A percentile compares a stretch with the other conserved stretches of the same genome.
Evolutionary conservation across 2,329 filamentous ascomycete genomes (phyloP).

Genomic region (Hymenoscyphus infarciens): DNA sequence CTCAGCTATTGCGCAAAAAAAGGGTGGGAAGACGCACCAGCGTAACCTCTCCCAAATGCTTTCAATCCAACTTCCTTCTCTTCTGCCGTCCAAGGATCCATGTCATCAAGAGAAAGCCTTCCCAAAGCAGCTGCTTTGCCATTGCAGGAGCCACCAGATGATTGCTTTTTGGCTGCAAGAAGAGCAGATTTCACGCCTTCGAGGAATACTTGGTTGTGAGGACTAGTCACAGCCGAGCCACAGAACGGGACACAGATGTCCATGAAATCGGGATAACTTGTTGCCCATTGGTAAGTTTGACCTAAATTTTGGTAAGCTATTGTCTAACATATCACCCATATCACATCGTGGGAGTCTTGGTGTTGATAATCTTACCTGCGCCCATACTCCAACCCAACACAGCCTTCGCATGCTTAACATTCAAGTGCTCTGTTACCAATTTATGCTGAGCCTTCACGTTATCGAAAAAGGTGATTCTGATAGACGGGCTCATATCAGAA

Average conservation of each 20-base stretch:
- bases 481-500: conserved; percentile 54
- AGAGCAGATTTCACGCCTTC: conserved; percentile 60
- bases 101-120: conserved; percentile 30
- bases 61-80: conserved; percentile 58
- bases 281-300: conserved; percentile 55
- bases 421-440: conserved; percentile 61
- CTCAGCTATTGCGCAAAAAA: neutral
- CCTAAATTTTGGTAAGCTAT: neutral
- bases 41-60: conserved; percentile 71
- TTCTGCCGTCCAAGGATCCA: conserved; percentile 48
- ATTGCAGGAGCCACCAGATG: conserved; percentile 49
- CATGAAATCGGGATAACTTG: conserved; percentile 53
- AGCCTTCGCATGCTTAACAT: conserved; percentile 55
- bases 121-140: conserved; percentile 40
- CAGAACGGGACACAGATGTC: conserved; percentile 65
- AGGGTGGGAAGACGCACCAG: conserved; percentile 44
- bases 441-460: conserved; percentile 65
- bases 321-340: neutral
- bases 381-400: conserved; percentile 72
- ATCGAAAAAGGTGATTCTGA: conserved; percentile 61
- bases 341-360: too few species aligned
- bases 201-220: conserved; percentile 67
- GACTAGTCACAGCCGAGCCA: conserved; percentile 57
- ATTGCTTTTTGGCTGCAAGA: conserved; percentile 52
- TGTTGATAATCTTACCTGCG: conserved; percentile 38